Evolutionary conservation across 495 filamentous ascomycete species (phyloP).

Genomic region (Penicillium steckii): DNA sequence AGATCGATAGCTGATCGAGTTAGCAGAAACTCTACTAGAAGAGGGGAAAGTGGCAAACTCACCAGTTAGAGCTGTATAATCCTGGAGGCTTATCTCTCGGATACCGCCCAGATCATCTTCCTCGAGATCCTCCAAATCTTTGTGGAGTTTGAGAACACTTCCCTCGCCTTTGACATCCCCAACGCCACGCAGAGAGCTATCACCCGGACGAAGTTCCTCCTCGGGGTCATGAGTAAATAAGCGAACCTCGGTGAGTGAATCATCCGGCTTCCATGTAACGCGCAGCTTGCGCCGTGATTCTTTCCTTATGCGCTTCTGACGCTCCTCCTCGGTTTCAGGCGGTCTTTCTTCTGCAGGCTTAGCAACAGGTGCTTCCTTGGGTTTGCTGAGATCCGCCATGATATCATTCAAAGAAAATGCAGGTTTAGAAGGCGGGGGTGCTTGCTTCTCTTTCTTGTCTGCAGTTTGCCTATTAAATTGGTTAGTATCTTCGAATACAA

Average conservation of each 20-base stretch:
- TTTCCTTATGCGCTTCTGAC: slow-evolving; percentile 70
- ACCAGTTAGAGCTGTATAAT: slow-evolving; percentile 46
- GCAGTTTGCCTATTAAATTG: slow-evolving; percentile 20
- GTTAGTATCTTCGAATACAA: slow-evolving; percentile 15
- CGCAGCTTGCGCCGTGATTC: slow-evolving; percentile 71
- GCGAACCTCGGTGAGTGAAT: slow-evolving; percentile 67
- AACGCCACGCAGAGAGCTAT: slow-evolving; percentile 63
- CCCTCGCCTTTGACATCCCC: slow-evolving; percentile 75
- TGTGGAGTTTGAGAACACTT: slow-evolving; percentile 74
- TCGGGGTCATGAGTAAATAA: slow-evolving; percentile 78
- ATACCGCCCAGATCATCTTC: slow-evolving; percentile 64
- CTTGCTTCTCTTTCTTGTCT: slow-evolving; percentile 42
- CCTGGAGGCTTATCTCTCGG: slow-evolving; percentile 44
- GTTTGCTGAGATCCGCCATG: slow-evolving; percentile 66
- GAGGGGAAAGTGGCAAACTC: slow-evolving; percentile 11
- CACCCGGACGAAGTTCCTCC: slow-evolving; percentile 71
- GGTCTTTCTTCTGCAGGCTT: slow-evolving; percentile 53
- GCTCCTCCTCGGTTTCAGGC: slow-evolving; percentile 76
- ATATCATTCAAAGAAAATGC: slow-evolving; percentile 55
- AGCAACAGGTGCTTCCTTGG: slow-evolving; percentile 53
- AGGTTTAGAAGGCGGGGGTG: slow-evolving; percentile 39
- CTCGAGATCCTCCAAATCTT: slow-evolving; percentile 58
- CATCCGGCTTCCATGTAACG: slow-evolving; percentile 70
- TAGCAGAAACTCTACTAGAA: slow-evolving; percentile 12
- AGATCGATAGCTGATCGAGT: slow-evolving; percentile 53